Evolutionary conservation across 306 rosid species (phyloP), one percentile per base, ranked within the genome.

Genomic region (Malus fusca): DNA sequence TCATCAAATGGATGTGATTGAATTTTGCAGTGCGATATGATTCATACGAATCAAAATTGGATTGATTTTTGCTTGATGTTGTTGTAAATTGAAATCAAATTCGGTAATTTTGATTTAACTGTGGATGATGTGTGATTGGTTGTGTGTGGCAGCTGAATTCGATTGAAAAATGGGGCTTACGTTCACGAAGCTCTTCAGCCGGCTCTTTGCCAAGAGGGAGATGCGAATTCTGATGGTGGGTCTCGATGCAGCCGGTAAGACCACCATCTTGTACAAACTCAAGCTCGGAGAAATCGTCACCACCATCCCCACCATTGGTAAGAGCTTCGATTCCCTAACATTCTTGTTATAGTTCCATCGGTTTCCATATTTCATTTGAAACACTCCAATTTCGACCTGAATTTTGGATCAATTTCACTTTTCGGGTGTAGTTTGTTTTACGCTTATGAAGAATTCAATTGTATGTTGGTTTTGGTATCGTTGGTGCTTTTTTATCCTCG

Each of bases 201-300:
- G 92, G 85, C 89, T 93, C 8, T 93, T 93, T 19, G 97, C 97
- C 70, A 93, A 91, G 97, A 91, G 67, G 79, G 97, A 93, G 81
- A 93, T 93, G 98, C 89, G 98, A 56, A 93, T 91, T 82, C 74
- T 93, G 89, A 91, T 93, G 98, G 98, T 93, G 51, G 97, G 98
- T 87, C 97, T 91, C n/a, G 98, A 93, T 69, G 98, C 98, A 64
- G 98, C 98, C 74, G 98, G 98, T 88, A 93, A 93, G 88, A 93
- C 98, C 26, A 93, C 98, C 64, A 93, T 93, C 70, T 71, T 93
- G 89, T 93, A 93, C 81, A 91, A 93, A 87, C 91, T 93, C 85
- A 93, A 93, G 91, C 97, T 93, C 35, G 98, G 98, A 51, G 97
- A 93, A 84, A 91, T 93, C 62, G 98, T 93, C 74, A 93, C 98